Percentiles rank a stretch among this genome's conserved stretches.
These are phyloP conservation scores for Cyclocybe aegerita DNA, from an alignment of 768 basidiomycete genomes.

Conservation along the genomic window DNA sequence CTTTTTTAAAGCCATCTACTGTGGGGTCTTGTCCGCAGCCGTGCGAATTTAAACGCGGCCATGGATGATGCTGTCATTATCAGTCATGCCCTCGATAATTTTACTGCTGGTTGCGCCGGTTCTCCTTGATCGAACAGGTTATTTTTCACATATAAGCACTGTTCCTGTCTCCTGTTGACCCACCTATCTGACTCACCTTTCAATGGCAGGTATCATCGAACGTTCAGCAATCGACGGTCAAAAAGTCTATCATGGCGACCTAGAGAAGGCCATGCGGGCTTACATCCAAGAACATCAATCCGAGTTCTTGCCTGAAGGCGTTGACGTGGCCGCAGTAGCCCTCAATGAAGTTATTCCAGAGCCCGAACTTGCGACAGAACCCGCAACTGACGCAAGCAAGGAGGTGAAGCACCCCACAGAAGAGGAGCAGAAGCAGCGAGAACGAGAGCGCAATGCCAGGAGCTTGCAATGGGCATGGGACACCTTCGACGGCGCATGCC, in stretches of 20 bases:
- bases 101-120: too few species aligned
- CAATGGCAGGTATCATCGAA: conserved; percentile 83
- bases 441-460: conserved; percentile 67
- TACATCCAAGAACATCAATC: conserved; percentile 89
- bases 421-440: conserved; percentile 53
- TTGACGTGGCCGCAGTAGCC: conserved; percentile 52
- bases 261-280: conserved; percentile 80
- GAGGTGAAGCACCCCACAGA: conserved; percentile 23
- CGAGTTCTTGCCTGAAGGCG: conserved; percentile 86
- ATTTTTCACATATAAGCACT: too few species aligned
- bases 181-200: background rate
- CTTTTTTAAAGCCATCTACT: too few species aligned
- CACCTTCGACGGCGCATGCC: conserved; percentile 74
- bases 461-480: conserved; percentile 89
- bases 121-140: too few species aligned
- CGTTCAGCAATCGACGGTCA: conserved; percentile 90
- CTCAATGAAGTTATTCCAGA: conserved; percentile 7
- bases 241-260: conserved; percentile 78
- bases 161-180: background rate
- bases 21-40: too few species aligned
- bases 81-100: too few species aligned
- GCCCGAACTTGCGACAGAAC: conserved; percentile 10
- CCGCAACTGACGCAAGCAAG: conserved; percentile 10
- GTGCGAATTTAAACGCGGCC: too few species aligned
- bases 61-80: too few species aligned